phyloP scores from a whole-genome alignment of 306 rosid species.

The Begonia fuchsioides region DNA sequence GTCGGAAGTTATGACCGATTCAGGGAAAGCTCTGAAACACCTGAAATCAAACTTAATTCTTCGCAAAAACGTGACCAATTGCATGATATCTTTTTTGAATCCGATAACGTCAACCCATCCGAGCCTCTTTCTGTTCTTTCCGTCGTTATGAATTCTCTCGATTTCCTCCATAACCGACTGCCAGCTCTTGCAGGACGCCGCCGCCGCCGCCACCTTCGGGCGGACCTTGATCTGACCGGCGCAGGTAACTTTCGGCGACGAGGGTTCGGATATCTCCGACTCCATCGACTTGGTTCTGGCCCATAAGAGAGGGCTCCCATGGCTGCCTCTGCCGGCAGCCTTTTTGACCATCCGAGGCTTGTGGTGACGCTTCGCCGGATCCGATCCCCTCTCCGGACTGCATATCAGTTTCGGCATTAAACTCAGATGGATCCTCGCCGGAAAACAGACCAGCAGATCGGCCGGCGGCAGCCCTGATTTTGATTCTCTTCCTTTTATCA shows the following conservation, averaged over 20 bases:
- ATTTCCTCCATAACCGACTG: conserved; percentile 91
- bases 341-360: conserved; percentile 20
- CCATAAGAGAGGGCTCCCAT: conserved; percentile 61
- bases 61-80: conserved; percentile 56
- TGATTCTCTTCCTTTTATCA: conserved; percentile 43
- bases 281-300: conserved; percentile 47
- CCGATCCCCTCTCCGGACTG: conserved; percentile 61
- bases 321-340: conserved; percentile 22
- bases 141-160: conserved; percentile 51
- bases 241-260: conserved; percentile 90
- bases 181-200: conserved; percentile 53
- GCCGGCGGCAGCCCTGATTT: conserved; percentile 40
- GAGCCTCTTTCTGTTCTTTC: conserved; percentile 28
- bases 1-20: conserved; percentile 31
- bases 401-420: conserved; percentile 77
- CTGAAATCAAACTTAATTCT: conserved; percentile 44
- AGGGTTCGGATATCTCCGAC: conserved; percentile 55
- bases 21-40: conserved; percentile 57
- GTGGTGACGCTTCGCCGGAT: conserved; percentile 35
- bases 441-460: conserved; percentile 81
- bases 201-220: conserved; percentile 25
- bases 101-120: conserved; percentile 46
- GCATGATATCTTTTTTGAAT: conserved; percentile 84
- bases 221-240: conserved; percentile 90
- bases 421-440: conserved; percentile 51